Conservation (phyloP, 352 stramenopile species). For the Pythium chondricola region DNA sequence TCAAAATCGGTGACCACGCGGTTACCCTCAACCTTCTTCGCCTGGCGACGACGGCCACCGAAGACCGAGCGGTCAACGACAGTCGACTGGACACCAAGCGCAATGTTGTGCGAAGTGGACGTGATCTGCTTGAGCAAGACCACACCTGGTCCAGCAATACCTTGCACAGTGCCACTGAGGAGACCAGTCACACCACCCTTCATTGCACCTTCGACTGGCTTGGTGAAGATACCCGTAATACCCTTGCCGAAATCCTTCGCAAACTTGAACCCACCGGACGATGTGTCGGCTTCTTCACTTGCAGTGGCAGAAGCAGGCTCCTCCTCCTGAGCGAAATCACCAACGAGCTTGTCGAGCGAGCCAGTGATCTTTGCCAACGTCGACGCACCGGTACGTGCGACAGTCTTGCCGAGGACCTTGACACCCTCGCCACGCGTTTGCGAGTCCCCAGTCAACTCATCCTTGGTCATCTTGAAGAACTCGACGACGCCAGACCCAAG, state of each 20-base stretch:
- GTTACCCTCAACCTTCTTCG: slow-evolving; percentile 64
- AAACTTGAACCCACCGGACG: slow-evolving; percentile 68
- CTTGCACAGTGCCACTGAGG: slow-evolving; percentile 69
- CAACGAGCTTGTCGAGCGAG: slow-evolving; percentile 81
- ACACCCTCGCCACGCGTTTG: slow-evolving; percentile 82
- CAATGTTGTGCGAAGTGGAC: slow-evolving; percentile 77
- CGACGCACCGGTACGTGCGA: slow-evolving; percentile 68
- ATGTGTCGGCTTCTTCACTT: slow-evolving; percentile 22
- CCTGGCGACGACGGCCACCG: slow-evolving; percentile 58
- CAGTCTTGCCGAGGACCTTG: slow-evolving; percentile 82
- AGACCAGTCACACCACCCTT: slow-evolving; percentile 72
- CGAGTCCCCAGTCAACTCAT: slow-evolving; percentile 70
- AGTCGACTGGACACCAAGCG: slow-evolving; percentile 71
- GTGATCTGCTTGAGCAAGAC: slow-evolving; percentile 79
- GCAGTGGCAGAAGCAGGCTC: slow-evolving; percentile 7
- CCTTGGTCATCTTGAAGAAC: slow-evolving; percentile 87
- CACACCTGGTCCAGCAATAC: slow-evolving; percentile 73
- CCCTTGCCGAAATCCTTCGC: slow-evolving; percentile 81
- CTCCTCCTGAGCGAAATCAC: slow-evolving; percentile 63
- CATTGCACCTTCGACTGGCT: slow-evolving; percentile 79
- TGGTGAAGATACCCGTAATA: slow-evolving; percentile 83
- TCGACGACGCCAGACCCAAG: slow-evolving; percentile 81
- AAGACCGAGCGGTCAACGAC: slow-evolving; percentile 76
- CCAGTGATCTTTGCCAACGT: slow-evolving; percentile 80
- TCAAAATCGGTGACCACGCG: slow-evolving; percentile 65